These are phyloP conservation scores for Taphrina populina DNA, from an alignment of 1,139 yeast genomes.

Conservation along the genomic window DNA sequence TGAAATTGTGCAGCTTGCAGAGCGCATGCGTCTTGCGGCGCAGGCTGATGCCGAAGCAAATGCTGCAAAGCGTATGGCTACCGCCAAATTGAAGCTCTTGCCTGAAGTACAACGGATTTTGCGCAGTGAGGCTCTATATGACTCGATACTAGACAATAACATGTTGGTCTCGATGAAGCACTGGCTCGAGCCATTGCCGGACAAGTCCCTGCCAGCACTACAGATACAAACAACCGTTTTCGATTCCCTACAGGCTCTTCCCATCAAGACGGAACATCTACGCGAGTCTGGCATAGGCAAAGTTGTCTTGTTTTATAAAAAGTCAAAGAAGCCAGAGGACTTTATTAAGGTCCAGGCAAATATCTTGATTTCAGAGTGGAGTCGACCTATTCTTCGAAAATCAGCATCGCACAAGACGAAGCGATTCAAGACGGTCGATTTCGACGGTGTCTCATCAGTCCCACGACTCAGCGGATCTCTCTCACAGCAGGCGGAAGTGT, in stretches of 20 bases:
- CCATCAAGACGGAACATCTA: slow-evolving; percentile 91
- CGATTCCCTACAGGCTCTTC: slow-evolving; percentile 68
- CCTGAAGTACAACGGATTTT: slow-evolving; percentile 75
- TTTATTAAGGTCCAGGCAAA: slow-evolving; percentile 84
- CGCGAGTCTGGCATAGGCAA: slow-evolving; percentile 94
- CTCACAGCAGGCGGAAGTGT: background rate
- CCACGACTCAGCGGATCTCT: slow-evolving; percentile 8
- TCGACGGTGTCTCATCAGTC: slow-evolving; percentile 10
- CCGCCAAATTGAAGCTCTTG: slow-evolving; percentile 77
- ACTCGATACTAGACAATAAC: slow-evolving; percentile 90
- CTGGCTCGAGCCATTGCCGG: slow-evolving; percentile 98
- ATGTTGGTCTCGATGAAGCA: slow-evolving; percentile 87
- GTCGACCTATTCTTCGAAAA: slow-evolving; percentile 94
- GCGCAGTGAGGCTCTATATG: slow-evolving; percentile 64
- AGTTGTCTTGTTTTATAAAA: slow-evolving; percentile 88
- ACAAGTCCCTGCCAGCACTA: slow-evolving; percentile 93
- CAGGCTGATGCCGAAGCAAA: slow-evolving; percentile 83
- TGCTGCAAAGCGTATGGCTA: slow-evolving; percentile 65
- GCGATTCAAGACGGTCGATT: slow-evolving; percentile 50
- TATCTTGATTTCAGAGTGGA: slow-evolving; percentile 70
- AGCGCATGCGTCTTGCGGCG: slow-evolving; percentile 92
- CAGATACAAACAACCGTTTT: slow-evolving; percentile 90
- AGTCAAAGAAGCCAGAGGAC: slow-evolving; percentile 85
- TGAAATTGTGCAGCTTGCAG: slow-evolving; percentile 73
- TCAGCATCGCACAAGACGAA: slow-evolving; percentile 93